Percentiles rank a stretch among this genome's conserved stretches.
Conservation (phyloP, 2,329 filamentous ascomycete species). For the Laburnicola sp. region DNA sequence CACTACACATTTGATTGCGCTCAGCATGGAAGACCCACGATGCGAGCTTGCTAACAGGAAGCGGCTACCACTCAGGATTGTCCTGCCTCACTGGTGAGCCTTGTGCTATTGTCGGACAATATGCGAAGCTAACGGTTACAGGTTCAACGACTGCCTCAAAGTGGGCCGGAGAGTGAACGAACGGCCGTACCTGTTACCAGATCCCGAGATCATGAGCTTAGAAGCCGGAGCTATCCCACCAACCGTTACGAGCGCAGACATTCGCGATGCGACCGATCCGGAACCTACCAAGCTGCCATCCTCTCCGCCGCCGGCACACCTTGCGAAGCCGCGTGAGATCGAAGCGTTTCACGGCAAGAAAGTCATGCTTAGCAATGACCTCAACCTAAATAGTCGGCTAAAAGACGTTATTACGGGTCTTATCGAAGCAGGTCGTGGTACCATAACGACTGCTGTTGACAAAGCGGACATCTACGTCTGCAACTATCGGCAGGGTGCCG, state of each 20-base stretch:
- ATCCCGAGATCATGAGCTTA: slow-evolving; percentile 72
- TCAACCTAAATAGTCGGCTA: slow-evolving; percentile 70
- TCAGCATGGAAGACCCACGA: slow-evolving; percentile 74
- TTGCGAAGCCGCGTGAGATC: slow-evolving; percentile 34
- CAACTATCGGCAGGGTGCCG: slow-evolving; percentile 77
- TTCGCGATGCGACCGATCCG: slow-evolving; percentile 40
- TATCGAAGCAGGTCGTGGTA: slow-evolving; percentile 71
- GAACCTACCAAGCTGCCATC: slow-evolving; percentile 30
- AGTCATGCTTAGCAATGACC: slow-evolving; percentile 76
- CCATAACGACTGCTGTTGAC: slow-evolving; percentile 65
- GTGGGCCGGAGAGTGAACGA: slow-evolving; percentile 91
- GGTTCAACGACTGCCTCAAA: slow-evolving; percentile 96
- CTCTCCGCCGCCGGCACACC: slow-evolving; percentile 22
- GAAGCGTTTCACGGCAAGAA: slow-evolving; percentile 74
- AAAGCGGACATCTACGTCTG: slow-evolving; percentile 84
- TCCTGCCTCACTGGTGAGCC: slow-evolving; percentile 85
- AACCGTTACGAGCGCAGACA: slow-evolving; percentile 54
- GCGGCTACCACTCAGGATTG: slow-evolving; percentile 73
- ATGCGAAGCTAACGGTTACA: slow-evolving; percentile 41
- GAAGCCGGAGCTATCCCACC: slow-evolving; percentile 31
- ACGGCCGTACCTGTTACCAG: slow-evolving; percentile 78
- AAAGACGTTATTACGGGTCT: slow-evolving; percentile 69
- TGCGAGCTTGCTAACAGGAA: slow-evolving; percentile 66
- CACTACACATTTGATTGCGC: slow-evolving; percentile 86
- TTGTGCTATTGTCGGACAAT: neutral